Base-by-base conservation (phyloP, 257 asterid genomes). In the Gentiana dahurica region DNA sequence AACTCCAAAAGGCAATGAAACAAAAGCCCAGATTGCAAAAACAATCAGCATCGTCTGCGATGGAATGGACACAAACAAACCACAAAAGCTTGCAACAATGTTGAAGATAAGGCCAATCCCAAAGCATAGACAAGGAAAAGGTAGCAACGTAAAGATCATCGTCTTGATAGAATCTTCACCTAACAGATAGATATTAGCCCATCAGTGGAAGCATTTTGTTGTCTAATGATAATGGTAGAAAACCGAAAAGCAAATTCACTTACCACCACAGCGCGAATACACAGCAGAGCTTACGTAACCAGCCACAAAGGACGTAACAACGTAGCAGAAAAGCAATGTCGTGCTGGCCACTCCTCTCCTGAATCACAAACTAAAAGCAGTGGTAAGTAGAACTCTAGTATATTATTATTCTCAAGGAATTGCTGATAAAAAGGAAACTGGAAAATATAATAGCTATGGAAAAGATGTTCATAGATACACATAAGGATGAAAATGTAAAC, bases 281-380 rank as follows among this genome's bases (percentile, higher is more conserved):
- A 84, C 75, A 78, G 92, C 94, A 36, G 87, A 92, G 62, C 92
- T 87, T 63, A 80, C 85, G 68, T 84, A 81, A 60, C 96, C 96
- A 34, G 94, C 83, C 38, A 87, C 80, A 72, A 87, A 84, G 8
- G 96, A 84, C 62, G 96, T 87, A 63, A 87, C 73, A 58, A 85
- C 92, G 65, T 87, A 87, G 69, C 94, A 84, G 36, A 84, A 73
- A 34, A 87, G 77, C 48, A 87, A 87, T 66, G 85, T 77, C 12
- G 89, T 84, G 64, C 78, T 77, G 64, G 84, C 82, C 64, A 92
- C 86, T 81, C 96, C 94, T 73, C 94, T 74, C 96, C 96, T 87
- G 86, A 63, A 61, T 53, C 55, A 59, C 54, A 68, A 48, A 63
- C 74, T 37, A 66, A 32, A 41, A 34, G 51, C 51, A 8, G 13